A percentile compares a stretch with the other conserved stretches of the same genome.
These are phyloP conservation scores for Pisolithus thermaeus DNA, from an alignment of 1,284 basidiomycete species.

Conservation along the genomic window DNA sequence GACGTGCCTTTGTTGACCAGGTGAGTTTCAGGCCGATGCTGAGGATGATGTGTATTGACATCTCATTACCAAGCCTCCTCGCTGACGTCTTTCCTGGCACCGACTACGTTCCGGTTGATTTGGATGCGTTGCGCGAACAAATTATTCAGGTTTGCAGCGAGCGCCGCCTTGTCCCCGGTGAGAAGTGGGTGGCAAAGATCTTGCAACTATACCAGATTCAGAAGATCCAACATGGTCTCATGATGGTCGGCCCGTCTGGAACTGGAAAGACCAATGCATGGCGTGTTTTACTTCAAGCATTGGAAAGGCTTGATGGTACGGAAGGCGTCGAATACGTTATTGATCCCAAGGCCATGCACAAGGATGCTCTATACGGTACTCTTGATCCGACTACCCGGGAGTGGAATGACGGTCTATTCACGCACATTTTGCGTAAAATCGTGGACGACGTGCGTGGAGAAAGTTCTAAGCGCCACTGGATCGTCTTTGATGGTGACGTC, in stretches of 20 bases:
- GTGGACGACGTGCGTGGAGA: conserved; percentile 98
- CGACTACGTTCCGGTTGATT: conserved; percentile 84
- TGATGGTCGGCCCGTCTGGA: conserved; percentile 99
- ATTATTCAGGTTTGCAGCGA: conserved; percentile 87
- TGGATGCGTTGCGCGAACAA: conserved; percentile 79
- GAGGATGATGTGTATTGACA: conserved; percentile 4
- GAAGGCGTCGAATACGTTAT: conserved; percentile 97
- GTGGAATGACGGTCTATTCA: conserved; percentile 99
- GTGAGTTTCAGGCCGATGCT: conserved; percentile 35
- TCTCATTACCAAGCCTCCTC: conserved; percentile 58
- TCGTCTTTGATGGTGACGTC: conserved; percentile 98
- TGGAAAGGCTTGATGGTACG: conserved; percentile 87
- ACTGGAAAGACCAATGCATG: conserved; percentile 97
- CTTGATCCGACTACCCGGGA: conserved; percentile 97
- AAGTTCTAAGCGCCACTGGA: conserved; percentile 97
- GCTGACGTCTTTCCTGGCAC: conserved; percentile 98
- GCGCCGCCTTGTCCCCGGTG: conserved; percentile 78
- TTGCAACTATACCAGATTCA: conserved; percentile 98
- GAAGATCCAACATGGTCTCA: conserved; percentile 98
- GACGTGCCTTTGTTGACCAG: conserved; percentile 93
- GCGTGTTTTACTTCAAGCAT: conserved; percentile 87
- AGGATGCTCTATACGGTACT: conserved; percentile 96
- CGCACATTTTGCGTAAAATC: conserved; percentile 95
- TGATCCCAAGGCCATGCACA: conserved; percentile 98
- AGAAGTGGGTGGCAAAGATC: conserved; percentile 93